A percentile compares a stretch with the other conserved stretches of the same genome.
phyloP scores from a whole-genome alignment of 192 early-diverging fungal genomes.

The Rhizophagus sp. region DNA sequence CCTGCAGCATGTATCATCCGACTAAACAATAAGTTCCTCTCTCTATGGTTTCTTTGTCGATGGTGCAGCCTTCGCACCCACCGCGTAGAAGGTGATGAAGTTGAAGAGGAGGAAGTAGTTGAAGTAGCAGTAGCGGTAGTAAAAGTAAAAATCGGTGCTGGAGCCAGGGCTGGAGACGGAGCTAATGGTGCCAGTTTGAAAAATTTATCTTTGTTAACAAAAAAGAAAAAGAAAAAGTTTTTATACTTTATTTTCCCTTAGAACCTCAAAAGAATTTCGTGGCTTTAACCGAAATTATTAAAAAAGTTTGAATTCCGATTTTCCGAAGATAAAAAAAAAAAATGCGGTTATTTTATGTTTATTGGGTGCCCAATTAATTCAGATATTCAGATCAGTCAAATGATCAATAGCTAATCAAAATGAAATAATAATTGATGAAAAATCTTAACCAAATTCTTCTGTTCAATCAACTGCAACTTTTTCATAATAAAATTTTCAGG shows the following conservation, averaged over 20 bases:
- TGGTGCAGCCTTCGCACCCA: conserved; percentile 16
- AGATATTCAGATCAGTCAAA: no score
- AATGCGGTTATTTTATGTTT: background rate
- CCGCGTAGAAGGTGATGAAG: background rate
- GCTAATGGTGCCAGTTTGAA: conserved; percentile 20
- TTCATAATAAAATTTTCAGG: no score
- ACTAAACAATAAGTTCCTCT: conserved; percentile 1
- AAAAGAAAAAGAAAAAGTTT: background rate
- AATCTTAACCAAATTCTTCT: no score
- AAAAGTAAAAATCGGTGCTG: conserved; percentile 8
- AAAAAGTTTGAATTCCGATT: background rate
- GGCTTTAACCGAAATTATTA: background rate
- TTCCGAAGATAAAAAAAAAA: background rate
- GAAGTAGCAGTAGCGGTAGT: background rate
- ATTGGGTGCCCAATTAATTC: no score
- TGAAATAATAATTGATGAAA: no score
- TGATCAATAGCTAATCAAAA: no score
- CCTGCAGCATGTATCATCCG: conserved; percentile 5
- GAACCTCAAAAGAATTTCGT: background rate
- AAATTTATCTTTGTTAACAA: background rate
- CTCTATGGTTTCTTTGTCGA: background rate
- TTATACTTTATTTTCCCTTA: background rate
- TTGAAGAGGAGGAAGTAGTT: background rate
- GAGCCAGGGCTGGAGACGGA: conserved; percentile 5
- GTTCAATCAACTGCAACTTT: no score